Evolutionary conservation across 805 yeast genomes (phyloP), one percentile per base, ranked within the genome.

Genomic region (Tetrapisispora pingtungensis): DNA sequence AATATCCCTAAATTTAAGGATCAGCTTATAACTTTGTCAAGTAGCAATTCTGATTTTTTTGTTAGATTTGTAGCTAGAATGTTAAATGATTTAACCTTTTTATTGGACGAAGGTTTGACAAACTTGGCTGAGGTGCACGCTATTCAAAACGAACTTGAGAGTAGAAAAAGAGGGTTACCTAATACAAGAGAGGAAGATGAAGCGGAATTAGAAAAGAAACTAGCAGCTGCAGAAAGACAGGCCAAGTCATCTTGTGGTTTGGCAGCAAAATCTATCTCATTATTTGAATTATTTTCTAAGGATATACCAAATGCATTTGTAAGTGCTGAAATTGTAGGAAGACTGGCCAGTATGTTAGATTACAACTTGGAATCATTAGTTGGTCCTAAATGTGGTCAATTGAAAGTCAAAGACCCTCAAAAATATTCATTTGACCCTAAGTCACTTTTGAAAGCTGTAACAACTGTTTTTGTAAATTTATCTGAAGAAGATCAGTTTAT

Each of bases 311-410:
- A 69, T 42, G 90, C 95, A 0, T 93, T 93, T 65, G 78, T 80
- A 4, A 82, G 86, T 36, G 78, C 85, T 1, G 98, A 93, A 64
- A 80, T 93, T 56, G 96, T 90, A 35, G 96, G 88, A 55, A 75
- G 98, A 63, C 70, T 93, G 49, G 95, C 98, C 0, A 88, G 95
- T 38, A 93, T 93, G 99, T 70, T 93, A 60, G 84, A 93, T 66
- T 90, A 89, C 65, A 93, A 93, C 60, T 69, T 93, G 49, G 84
- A 79, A 41, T 87, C 90, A n/a, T 70, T 93, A 64, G 97, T 88
- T 22, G 99, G 99, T 0, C 97, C 97, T 14, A 83, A 84, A 58
- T 89, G 96, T 67, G 77, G 89, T 10, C 88, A 84, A 41, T 74
- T 93, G 54, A 87, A 85, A 58, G 98, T 93, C 26, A 73, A 74